Evolutionary conservation across 75 land plant genomes (phyloP), one percentile per base, ranked within the genome.

Genomic region (Cunninghamia lanceolata): DNA sequence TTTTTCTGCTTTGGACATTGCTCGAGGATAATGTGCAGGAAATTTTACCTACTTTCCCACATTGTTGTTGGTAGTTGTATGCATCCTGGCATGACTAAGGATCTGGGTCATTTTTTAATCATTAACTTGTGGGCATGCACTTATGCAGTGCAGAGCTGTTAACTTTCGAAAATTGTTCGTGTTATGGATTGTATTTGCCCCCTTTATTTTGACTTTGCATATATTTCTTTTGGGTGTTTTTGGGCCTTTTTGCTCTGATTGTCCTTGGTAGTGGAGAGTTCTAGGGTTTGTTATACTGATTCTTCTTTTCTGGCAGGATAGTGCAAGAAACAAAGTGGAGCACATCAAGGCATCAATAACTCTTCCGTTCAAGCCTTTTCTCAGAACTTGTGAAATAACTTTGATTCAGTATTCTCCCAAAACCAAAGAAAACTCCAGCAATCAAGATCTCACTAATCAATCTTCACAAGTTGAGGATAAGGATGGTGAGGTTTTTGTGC

Each of bases 291-390:
- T 80, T 45, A 45, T 45, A 80, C 45, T 80, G 82, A 80, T 80
- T 0, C 82, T 80, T 45, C 45, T 80, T 68, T 66, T 53, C 66
- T 86, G 76, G 47, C 86, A 92, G 94, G 90, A 86, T 17, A 87
- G 80, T 46, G 84, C 43, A 40, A 76, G 82, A 45, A 83, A 5
- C 36, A 91, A 90, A 82, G 77, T 93, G 85, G 93, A 91, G 87
- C 90, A 94, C 75, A 94, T 94, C 25, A 94, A 90, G 85, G 89
- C 92, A 7, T 85, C 93, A 3, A 92, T 94, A 36, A 70, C 76
- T 7, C 93, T 94, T 52, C 94, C 95, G n/a, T 94, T 94, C 45
- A 85, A 88, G 74, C 86, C 89, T 53, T 91, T 94, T 74, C 82
- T 71, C 0, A 84, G 88, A 6, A 3, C 82, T 80, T n/a, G 52